phyloP scores from a whole-genome alignment of 768 basidiomycete species.

The Tulasnella calospora region DNA sequence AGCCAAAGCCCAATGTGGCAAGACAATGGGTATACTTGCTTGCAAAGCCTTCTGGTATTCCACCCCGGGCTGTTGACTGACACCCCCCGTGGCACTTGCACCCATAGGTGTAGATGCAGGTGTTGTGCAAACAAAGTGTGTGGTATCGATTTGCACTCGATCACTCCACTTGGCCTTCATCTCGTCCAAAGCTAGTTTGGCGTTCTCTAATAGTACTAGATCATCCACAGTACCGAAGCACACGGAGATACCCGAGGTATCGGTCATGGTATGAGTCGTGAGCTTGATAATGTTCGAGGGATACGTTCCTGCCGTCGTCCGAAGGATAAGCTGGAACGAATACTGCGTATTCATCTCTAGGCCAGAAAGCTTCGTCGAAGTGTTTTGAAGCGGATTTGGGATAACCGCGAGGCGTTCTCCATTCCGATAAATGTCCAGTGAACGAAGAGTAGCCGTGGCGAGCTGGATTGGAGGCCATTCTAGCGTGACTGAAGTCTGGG shows the following conservation, averaged over 20 bases:
- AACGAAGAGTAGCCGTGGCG: slow-evolving; percentile 79
- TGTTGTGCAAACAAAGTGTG: slow-evolving; percentile 94
- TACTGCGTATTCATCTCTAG: slow-evolving; percentile 81
- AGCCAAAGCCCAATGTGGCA: slow-evolving; percentile 91
- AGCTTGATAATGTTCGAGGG: slow-evolving; percentile 78
- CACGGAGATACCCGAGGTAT: slow-evolving; percentile 90
- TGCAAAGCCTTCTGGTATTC: slow-evolving; percentile 95
- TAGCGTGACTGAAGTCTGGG: slow-evolving; percentile 93
- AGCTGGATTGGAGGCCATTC: slow-evolving; percentile 89
- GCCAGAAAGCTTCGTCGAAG: slow-evolving; percentile 80
- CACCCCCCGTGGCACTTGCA: slow-evolving; percentile 51
- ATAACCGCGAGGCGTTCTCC: slow-evolving; percentile 81
- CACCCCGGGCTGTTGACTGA: slow-evolving; percentile 60
- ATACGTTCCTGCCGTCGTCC: slow-evolving; percentile 87
- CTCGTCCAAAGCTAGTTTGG: slow-evolving; percentile 70
- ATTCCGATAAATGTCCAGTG: slow-evolving; percentile 90
- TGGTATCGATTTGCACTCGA: slow-evolving; percentile 94
- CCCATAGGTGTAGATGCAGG: slow-evolving; percentile 62
- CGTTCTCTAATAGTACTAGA: slow-evolving; percentile 65
- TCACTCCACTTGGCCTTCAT: slow-evolving; percentile 91
- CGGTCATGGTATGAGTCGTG: slow-evolving; percentile 88
- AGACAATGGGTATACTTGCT: slow-evolving; percentile 89
- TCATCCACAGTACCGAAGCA: slow-evolving; percentile 92
- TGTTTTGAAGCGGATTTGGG: slow-evolving; percentile 75
- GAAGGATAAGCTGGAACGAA: slow-evolving; percentile 88